Conservation (phyloP, 495 filamentous ascomycete genomes). For the Glarea lozoyensis region DNA sequence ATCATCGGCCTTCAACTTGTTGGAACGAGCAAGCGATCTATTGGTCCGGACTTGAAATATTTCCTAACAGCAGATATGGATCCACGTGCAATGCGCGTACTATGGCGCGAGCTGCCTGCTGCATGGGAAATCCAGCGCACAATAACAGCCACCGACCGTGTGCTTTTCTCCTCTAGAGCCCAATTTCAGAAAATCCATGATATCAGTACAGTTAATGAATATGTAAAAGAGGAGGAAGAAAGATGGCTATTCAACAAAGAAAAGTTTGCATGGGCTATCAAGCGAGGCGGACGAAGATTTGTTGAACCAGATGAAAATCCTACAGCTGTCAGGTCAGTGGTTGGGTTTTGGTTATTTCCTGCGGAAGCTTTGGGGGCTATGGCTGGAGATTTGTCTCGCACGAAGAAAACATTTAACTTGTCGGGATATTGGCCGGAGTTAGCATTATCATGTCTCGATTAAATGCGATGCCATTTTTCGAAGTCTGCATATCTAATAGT, state of each 20-base stretch:
- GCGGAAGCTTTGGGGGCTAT: background rate
- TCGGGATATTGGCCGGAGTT: background rate
- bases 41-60: background rate
- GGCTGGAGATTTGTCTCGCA: background rate
- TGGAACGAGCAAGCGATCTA: background rate
- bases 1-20: background rate
- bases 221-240: background rate
- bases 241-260: background rate
- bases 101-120: background rate
- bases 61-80: background rate
- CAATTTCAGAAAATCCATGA: background rate
- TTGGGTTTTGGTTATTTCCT: constrained; percentile 3
- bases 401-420: background rate
- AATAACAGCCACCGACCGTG: background rate
- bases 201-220: constrained; percentile 1
- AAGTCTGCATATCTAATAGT: no score
- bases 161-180: background rate
- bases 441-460: background rate
- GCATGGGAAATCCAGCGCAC: background rate
- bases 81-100: background rate
- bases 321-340: background rate
- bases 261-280: background rate
- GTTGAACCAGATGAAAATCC: background rate
- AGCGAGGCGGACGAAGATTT: background rate
- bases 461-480: no score